These are phyloP conservation scores for Larix kaempferi DNA, from an alignment of 75 land plant genomes.

Conservation along the genomic window DNA sequence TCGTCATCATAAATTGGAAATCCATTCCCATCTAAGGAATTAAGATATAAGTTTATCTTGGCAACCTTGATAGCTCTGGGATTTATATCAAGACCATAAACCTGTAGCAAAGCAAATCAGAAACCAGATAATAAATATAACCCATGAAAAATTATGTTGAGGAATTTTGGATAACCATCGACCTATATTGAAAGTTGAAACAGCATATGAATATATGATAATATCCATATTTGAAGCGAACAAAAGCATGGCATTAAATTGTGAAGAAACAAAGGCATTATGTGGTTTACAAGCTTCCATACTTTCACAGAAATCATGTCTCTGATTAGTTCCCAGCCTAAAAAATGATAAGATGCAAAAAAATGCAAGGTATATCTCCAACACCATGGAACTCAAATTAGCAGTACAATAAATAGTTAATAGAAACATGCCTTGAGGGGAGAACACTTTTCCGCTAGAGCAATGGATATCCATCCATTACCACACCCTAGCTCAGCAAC, in stretches of 20 bases:
- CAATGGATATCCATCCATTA: constrained; percentile 99
- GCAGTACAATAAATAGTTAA: background rate
- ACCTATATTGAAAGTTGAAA: constrained; percentile 1
- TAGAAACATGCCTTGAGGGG: constrained; percentile 68
- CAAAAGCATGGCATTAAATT: too few species aligned
- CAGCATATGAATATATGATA: background rate
- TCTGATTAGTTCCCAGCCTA: too few species aligned
- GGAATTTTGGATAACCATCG: too few species aligned
- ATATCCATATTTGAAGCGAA: too few species aligned
- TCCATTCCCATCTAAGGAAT: constrained; percentile 89
- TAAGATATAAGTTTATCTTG: constrained; percentile 87
- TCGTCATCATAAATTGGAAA: constrained; percentile 76
- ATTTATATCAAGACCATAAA: constrained; percentile 96
- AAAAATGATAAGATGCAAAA: background rate
- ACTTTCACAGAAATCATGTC: too few species aligned
- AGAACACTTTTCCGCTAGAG: constrained; percentile 90
- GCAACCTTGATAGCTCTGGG: constrained; percentile 95
- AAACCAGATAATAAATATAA: background rate
- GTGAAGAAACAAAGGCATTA: too few species aligned
- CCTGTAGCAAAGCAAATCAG: constrained; percentile 34
- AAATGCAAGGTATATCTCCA: background rate
- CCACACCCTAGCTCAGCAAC: constrained; percentile 97
- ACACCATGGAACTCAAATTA: constrained; percentile 2
- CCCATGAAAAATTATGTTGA: too few species aligned
- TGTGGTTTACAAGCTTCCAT: too few species aligned